These are phyloP conservation scores for Phytophthora megakarya DNA, from an alignment of 352 stramenopile species.

Conservation along the genomic window DNA sequence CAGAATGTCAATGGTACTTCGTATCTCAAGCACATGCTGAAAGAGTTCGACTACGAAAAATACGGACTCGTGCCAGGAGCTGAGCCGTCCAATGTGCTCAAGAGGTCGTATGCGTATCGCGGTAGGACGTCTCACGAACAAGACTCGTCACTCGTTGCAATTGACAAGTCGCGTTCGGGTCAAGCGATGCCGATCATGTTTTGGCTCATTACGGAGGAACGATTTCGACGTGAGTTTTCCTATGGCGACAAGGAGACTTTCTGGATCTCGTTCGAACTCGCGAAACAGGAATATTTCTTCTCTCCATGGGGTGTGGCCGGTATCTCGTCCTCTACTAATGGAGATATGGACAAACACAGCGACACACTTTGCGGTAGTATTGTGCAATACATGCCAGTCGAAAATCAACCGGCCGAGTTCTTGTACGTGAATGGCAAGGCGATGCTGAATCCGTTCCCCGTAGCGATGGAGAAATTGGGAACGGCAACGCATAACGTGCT, in stretches of 20 bases:
- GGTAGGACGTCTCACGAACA: constrained; percentile 53
- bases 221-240: constrained; percentile 53
- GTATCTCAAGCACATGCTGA: constrained; percentile 44
- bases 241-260: constrained; percentile 74
- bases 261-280: constrained; percentile 64
- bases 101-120: constrained; percentile 43
- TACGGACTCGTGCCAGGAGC: constrained; percentile 31
- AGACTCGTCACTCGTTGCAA: constrained; percentile 63
- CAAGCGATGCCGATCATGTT: constrained; percentile 57
- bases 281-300: constrained; percentile 52
- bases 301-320: constrained; percentile 57
- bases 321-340: constrained; percentile 47
- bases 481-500: constrained; percentile 31
- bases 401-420: constrained; percentile 34
- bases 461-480: constrained; percentile 33
- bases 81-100: constrained; percentile 29
- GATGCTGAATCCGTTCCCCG: constrained; percentile 50
- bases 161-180: constrained; percentile 54
- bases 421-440: constrained; percentile 63
- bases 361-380: constrained; percentile 66
- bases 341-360: constrained; percentile 49
- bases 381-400: constrained; percentile 53
- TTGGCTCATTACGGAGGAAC: constrained; percentile 58
- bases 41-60: constrained; percentile 52
- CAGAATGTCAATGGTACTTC: constrained; percentile 29